Evolutionary conservation across 176 grass and related monocot genomes (phyloP).

Genomic region (Eleusine coracana): DNA sequence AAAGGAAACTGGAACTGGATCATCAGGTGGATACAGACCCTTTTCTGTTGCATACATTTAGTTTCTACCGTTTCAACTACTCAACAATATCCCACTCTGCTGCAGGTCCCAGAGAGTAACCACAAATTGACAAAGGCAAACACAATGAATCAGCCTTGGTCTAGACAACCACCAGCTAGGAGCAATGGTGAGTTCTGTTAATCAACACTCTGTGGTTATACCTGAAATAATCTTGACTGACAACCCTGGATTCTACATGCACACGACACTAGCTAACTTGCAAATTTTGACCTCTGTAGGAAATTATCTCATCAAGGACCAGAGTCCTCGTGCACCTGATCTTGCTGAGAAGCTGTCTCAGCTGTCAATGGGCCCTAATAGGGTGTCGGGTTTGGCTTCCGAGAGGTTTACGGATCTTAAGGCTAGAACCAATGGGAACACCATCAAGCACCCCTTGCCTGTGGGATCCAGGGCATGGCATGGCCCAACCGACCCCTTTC

Average conservation of each 20-base stretch:
- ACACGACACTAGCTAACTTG: not conserved
- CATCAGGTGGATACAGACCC: conserved; percentile 45
- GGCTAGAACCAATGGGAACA: conserved; percentile 31
- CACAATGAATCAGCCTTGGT: conserved; percentile 58
- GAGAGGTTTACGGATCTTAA: conserved; percentile 52
- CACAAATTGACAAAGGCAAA: conserved; percentile 52
- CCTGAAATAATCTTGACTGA: not conserved
- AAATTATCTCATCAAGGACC: conserved; percentile 32
- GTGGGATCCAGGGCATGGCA: conserved; percentile 64
- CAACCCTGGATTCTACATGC: no score
- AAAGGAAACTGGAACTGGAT: conserved; percentile 86
- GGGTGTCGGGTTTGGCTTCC: conserved; percentile 19
- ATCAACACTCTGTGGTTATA: not conserved
- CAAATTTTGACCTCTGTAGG: not conserved
- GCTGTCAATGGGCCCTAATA: conserved; percentile 57
- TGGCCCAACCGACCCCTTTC: conserved; percentile 41
- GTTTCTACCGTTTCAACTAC: conserved; percentile 11
- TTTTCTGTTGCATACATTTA: not conserved
- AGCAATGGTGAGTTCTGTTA: conserved; percentile 36
- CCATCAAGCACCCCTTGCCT: conserved; percentile 40
- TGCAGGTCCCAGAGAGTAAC: conserved; percentile 46
- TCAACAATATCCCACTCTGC: conserved; percentile 7
- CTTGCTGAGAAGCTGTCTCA: conserved; percentile 58
- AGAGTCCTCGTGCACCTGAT: conserved; percentile 41
- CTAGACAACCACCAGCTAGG: conserved; percentile 42